A percentile compares a stretch with the other conserved stretches of the same genome.
Evolutionary conservation across 345 rosid species (phyloP).

Genomic region (Gossypium anomalum): DNA sequence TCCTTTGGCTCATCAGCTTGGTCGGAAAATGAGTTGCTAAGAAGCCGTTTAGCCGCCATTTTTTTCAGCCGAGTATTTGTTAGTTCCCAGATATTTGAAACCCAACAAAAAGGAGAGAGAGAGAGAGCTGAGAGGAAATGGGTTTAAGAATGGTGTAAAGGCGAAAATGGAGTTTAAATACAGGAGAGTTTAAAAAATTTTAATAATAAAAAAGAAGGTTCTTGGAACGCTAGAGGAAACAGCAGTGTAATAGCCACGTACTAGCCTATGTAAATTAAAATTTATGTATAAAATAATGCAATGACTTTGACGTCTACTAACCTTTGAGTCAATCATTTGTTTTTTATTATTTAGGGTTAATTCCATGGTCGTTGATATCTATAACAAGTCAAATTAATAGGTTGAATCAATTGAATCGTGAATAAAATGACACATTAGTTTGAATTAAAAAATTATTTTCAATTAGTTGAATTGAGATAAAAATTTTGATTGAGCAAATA

Average conservation of each 20-base stretch:
- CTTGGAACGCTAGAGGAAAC: constrained; percentile 13
- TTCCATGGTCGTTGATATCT: too few species aligned
- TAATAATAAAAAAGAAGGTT: constrained; percentile 12
- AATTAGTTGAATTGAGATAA: fast-evolving
- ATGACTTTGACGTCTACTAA: constrained; percentile 9
- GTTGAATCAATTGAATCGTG: too few species aligned
- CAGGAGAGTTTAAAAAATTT: neutral
- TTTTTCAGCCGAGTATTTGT: neutral
- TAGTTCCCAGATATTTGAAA: neutral
- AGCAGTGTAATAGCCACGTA: neutral
- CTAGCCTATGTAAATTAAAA: neutral
- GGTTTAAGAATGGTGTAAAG: neutral
- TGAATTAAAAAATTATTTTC: too few species aligned
- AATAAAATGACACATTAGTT: too few species aligned
- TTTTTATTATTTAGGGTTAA: neutral
- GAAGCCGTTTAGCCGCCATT: constrained; percentile 68
- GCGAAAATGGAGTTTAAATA: neutral
- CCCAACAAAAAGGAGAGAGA: neutral
- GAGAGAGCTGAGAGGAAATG: neutral
- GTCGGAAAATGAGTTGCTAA: constrained; percentile 37
- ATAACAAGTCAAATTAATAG: too few species aligned
- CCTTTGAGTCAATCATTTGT: neutral
- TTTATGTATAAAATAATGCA: too few species aligned
- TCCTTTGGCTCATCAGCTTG: constrained; percentile 32
- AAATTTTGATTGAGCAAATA: too few species aligned